These are phyloP conservation scores for Guyanaporus albipodus DNA, from an alignment of 768 basidiomycete species.

Conservation along the genomic window DNA sequence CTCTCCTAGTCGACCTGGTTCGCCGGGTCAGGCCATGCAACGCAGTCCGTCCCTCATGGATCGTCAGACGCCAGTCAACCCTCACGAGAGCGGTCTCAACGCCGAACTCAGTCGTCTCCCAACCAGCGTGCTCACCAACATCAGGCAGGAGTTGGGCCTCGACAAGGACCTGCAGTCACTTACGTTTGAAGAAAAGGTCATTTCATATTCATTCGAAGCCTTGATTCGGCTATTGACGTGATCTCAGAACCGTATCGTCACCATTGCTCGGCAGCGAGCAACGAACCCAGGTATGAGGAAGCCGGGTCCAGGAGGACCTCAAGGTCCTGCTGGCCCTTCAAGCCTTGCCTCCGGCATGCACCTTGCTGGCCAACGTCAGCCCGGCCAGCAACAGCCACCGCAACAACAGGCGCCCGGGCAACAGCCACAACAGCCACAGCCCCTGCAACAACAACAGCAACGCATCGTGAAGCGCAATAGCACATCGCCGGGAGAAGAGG, in stretches of 20 bases:
- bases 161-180: constrained; percentile 46
- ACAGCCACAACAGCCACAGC: constrained; percentile 9
- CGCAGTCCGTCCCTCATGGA: constrained; percentile 55
- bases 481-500: constrained; percentile 62
- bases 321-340: constrained; percentile 25
- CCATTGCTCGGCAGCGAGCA: constrained; percentile 22
- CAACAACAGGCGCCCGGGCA: constrained; percentile 29
- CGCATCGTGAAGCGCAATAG: constrained; percentile 49
- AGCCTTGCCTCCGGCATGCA: constrained; percentile 33
- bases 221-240: constrained; percentile 11
- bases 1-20: constrained; percentile 58
- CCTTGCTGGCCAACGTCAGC: constrained; percentile 40
- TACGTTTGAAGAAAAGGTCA: constrained; percentile 59
- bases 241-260: constrained; percentile 36
- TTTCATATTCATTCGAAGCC: constrained; percentile 4
- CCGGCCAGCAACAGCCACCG: constrained; percentile 25
- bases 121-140: constrained; percentile 22
- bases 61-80: constrained; percentile 40
- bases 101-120: constrained; percentile 44
- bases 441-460: constrained; percentile 25
- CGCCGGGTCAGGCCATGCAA: constrained; percentile 48
- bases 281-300: constrained; percentile 18
- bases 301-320: constrained; percentile 29
- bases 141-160: constrained; percentile 42
- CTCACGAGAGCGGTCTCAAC: constrained; percentile 30